Conservation (phyloP, 139 green algal species). For the Pleodorina starrii region DNA sequence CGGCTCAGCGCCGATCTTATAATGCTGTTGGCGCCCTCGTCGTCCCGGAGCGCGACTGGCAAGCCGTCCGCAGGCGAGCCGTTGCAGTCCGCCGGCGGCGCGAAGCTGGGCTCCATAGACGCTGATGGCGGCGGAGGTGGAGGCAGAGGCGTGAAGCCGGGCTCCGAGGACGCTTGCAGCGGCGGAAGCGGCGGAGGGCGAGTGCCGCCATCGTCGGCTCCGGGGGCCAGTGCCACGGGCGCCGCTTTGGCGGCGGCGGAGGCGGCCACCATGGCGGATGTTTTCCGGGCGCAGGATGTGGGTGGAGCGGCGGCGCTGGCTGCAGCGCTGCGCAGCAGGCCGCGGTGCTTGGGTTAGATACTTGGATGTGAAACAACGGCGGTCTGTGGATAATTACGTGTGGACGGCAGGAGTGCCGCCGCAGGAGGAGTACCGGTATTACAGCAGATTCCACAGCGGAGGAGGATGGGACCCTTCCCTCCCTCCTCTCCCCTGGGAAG, state of each 20-base stretch:
- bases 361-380: too few relatives aligned
- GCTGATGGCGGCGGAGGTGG: neutral
- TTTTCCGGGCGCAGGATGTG: neutral
- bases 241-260: neutral
- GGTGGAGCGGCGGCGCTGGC: too few relatives aligned
- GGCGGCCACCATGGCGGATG: neutral
- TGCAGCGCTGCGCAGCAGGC: too few relatives aligned
- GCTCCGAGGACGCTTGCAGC: too few relatives aligned
- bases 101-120: neutral
- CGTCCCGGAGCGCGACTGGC: neutral
- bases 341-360: too few relatives aligned
- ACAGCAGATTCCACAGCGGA: too few relatives aligned
- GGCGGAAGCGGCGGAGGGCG: too few relatives aligned
- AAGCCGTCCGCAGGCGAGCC: neutral
- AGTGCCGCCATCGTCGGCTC: neutral
- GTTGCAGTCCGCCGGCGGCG: neutral
- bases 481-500: too few relatives aligned
- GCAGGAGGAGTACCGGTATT: too few relatives aligned
- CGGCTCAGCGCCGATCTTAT: neutral
- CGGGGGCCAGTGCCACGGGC: neutral
- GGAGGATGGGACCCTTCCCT: too few relatives aligned
- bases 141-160: neutral
- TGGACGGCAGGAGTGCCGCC: too few relatives aligned
- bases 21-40: neutral
- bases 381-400: too few relatives aligned